Base-by-base conservation (phyloP, 139 green algal species). In the Tetradesmus lagerheimii region DNA sequence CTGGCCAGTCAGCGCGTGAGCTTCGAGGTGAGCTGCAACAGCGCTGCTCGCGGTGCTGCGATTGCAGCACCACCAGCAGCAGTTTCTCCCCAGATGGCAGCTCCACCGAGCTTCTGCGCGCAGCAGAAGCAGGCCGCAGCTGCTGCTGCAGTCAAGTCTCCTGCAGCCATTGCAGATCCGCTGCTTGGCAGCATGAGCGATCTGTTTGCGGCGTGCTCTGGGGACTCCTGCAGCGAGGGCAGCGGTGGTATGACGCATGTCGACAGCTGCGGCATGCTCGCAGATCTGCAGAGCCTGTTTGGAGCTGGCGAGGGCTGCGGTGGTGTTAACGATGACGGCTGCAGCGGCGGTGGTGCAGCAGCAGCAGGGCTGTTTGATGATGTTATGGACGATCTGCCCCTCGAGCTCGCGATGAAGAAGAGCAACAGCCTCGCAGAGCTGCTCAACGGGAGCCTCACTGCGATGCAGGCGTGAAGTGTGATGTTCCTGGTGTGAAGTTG, bases 261-360 rank as follows among this genome's bases (percentile, higher is more conserved):
- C 11, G 84, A 89, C 41, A 82, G 62, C 37, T 83, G 84, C n/a
- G 66, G 67, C 15, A 89, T 89, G 84, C 84, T 89, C 12, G 85
- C 85, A 2, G 85, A 89, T 11, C 74, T 89, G n/a, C 71, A 89
- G 41, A 77, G 27, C 25, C 43, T 89, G 34, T 89, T 89, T 84
- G 75, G 75, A 14, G 64, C 37, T n/a, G 37, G 29, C 8, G 64
- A 80, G 25, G 83, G 64, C 31, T 88, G 83, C 39, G 67, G n/a
- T 41, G 57, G 57, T 8, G 15, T 71, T 20, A 71, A n/a, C 25
- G 67, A 78, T 1, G 31, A 38, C 67, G 67, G n/a, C 67, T 38
- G n/a, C 67, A 78, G n/a, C 8, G 67, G 31, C 57, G 64, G n/a
- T 27, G 47, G 50, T 45, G 64, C 83, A 35, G 83, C 83, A 20